Base-by-base conservation (phyloP, 805 yeast genomes). In the Candida anglica region DNA sequence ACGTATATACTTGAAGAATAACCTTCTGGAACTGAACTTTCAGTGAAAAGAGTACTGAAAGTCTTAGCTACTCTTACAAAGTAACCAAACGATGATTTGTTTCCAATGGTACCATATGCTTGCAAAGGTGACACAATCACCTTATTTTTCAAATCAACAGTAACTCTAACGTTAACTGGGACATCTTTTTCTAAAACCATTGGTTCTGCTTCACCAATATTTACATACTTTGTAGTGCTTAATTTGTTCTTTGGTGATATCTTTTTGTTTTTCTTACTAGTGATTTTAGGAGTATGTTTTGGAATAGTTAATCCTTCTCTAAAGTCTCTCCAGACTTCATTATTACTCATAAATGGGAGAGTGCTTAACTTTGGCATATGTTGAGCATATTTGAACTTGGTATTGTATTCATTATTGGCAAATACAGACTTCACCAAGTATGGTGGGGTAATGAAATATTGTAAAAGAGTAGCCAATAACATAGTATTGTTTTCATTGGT, bases 371-470 rank as follows among this genome's bases (percentile, higher is more conserved):
- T 76, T 24, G 96, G 96, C 38, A 83, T 67, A 42, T 73, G 75
- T 22, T 67, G 65, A 0, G 95, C 96, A 41, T 75, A 70, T 35
- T 69, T 69, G 52, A 84, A 75, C 50, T 76, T 71, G 23, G 61
- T 55, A 17, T 56, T 33, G 38, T 40, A 63, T 50, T 44, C 66
- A 60, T 47, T 47, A 40, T 71, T 67, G 21, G 51, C 50, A 62
- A 87, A 86, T 4, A 81, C 69, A 2, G 79, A 58, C 40, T 80
- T 79, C 14, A 79, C 73, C 27, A 88, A 65, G 50, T 88, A 86
- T 31, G 86, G 83, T 1, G 96, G 96, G 0, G 96, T 87, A 11
- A 87, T 77, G 49, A 86, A 86, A 52, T 65, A 87, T 52, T 86
- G 95, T 37, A 88, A 60, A 25, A 88, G 63, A 1, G 80, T 66